Evolutionary conservation across 768 basidiomycete genomes (phyloP), one percentile per base, ranked within the genome.

Genomic region (Lactarius akahatsu): DNA sequence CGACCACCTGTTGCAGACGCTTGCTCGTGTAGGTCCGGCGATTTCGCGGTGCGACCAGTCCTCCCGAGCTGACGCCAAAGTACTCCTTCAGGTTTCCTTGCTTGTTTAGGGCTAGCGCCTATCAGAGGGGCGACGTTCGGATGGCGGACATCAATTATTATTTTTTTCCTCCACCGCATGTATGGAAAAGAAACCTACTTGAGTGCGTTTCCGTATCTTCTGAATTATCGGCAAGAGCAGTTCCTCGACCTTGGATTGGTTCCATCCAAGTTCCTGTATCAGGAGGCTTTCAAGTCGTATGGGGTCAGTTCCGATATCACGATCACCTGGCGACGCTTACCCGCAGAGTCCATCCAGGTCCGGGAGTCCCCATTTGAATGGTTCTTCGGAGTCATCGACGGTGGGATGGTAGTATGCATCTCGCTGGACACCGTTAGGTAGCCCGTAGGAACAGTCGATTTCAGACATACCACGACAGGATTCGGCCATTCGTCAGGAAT

Each of bases 301-400:
- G 65, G 11, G 61, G 74, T 60, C 74, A 72, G 54, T 20, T 50
- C 43, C 55, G 36, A 70, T 4, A 56, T 56, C 26, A 62, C 58
- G 69, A 71, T 68, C 66, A 70, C 69, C 56, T 64, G 60, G 16
- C n/a, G 26, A 18, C 9, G 78, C 86, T 63, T 74, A 96, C 93
- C 82, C 77, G 69, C 95, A 86, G 62, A 99, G 83, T 3, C 89
- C 95, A 73, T 97, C 94, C 2, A 99, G 85, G 74, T 98, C 97
- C n/a, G 96, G 94, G 68, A 95, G 79, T 4, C 93, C 95, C 96
- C 96, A 99, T 72, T 94, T 92, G 76, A 99, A 98, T 0, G 91
- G 88, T 69, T 98, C 96, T 63, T 94, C 89, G 0, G 94, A 96
- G 45, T 86, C 85, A 74, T 98, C 95, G 8, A 96, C 91, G 0